phyloP scores from a whole-genome alignment of 352 stramenopile genomes.

The Globisporangium perplexum region DNA sequence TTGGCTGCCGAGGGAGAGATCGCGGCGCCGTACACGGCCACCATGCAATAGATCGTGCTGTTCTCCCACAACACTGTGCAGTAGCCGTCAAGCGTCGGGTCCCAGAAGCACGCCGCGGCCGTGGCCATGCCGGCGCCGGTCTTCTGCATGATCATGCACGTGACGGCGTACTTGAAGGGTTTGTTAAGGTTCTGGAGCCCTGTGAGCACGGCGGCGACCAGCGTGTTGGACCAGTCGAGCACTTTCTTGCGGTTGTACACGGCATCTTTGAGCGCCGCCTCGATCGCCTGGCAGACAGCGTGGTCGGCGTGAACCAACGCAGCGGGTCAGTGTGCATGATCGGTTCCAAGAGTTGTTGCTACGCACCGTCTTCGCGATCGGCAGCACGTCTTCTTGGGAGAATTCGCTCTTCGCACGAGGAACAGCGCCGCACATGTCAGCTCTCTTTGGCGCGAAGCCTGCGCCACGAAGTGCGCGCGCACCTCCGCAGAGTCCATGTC shows the following conservation, averaged over 20 bases:
- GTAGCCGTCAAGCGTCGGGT: conserved; percentile 67
- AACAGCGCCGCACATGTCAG: background rate
- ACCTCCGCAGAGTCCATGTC: conserved; percentile 50
- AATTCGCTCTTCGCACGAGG: conserved; percentile 56
- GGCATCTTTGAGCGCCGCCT: conserved; percentile 68
- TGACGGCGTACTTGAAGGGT: conserved; percentile 82
- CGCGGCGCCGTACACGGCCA: conserved; percentile 74
- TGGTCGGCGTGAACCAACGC: background rate
- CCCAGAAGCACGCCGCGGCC: conserved; percentile 70
- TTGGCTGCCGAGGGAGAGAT: conserved; percentile 79
- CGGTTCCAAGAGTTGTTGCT: background rate
- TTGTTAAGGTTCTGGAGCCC: conserved; percentile 86
- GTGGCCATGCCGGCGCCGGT: conserved; percentile 68
- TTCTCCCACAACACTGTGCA: conserved; percentile 85
- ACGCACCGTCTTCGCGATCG: conserved; percentile 58
- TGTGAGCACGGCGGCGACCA: conserved; percentile 73
- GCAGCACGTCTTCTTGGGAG: conserved; percentile 69
- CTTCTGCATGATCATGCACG: conserved; percentile 85
- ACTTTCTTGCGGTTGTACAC: conserved; percentile 87
- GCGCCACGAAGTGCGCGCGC: background rate
- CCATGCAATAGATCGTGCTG: conserved; percentile 79
- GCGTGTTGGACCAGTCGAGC: conserved; percentile 79
- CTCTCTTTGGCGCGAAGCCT: background rate
- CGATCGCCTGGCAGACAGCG: conserved; percentile 41
- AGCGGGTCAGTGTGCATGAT: background rate